Evolutionary conservation across 2,329 filamentous ascomycete species (phyloP).

Genomic region (Elsinoe australis): DNA sequence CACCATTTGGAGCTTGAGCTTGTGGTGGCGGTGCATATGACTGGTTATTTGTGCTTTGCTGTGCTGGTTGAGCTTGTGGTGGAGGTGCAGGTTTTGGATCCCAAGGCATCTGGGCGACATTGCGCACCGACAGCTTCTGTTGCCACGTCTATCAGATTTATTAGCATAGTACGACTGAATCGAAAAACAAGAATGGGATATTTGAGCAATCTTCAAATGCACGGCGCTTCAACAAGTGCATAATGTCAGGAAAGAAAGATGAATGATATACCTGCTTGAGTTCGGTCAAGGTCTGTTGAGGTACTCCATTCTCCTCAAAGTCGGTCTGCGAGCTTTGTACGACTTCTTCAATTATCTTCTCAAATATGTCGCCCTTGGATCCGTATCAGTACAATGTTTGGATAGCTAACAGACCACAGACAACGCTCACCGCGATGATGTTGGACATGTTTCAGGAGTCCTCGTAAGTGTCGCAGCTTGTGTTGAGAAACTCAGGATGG

Average conservation of each 20-base stretch:
- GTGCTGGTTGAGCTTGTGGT: conserved; percentile 31
- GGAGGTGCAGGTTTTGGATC: conserved; percentile 70
- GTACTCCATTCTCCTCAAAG: conserved; percentile 93
- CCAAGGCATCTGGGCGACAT: conserved; percentile 88
- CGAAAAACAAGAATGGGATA: background rate
- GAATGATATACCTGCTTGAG: conserved; percentile 64
- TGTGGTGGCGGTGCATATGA: conserved; percentile 33
- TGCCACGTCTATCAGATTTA: conserved; percentile 70
- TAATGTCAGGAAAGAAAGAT: no score
- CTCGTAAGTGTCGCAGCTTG: no score
- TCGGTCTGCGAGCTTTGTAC: conserved; percentile 66
- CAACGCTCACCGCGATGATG: conserved; percentile 19
- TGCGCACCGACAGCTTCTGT: conserved; percentile 73
- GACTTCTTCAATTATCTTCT: conserved; percentile 77
- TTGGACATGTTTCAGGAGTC: conserved; percentile 21
- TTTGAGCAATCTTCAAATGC: background rate
- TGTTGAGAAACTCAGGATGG: no score
- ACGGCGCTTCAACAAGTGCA: background rate
- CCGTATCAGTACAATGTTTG: background rate
- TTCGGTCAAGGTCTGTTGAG: conserved; percentile 77
- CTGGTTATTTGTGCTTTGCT: conserved; percentile 25
- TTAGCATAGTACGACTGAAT: no score
- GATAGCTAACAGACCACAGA: background rate
- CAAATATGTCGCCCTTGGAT: conserved; percentile 66
- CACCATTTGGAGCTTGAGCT: conserved; percentile 27